These are phyloP conservation scores for Fusarium equiseti DNA, from an alignment of 2,329 filamentous ascomycete species.

Conservation along the genomic window DNA sequence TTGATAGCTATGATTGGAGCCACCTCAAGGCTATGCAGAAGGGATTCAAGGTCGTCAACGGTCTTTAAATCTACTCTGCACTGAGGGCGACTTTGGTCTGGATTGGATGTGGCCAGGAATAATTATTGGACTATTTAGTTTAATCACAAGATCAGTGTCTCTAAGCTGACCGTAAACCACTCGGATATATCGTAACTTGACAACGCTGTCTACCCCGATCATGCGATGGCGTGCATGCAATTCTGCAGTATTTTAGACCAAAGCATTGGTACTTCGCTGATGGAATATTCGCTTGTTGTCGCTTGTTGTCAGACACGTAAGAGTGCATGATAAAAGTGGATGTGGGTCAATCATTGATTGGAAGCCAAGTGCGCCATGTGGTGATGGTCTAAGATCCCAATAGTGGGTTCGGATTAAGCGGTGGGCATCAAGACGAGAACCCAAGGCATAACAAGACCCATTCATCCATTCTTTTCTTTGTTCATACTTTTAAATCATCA, in stretches of 20 bases:
- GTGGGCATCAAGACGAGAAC: constrained; percentile 10
- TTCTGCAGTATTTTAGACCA: neutral
- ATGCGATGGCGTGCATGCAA: neutral
- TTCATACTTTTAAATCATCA: neutral
- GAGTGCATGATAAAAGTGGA: constrained; percentile 18
- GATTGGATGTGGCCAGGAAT: neutral
- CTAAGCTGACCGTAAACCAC: neutral
- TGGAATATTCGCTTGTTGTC: neutral
- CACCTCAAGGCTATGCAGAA: constrained; percentile 59
- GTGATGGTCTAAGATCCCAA: neutral
- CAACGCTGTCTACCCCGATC: neutral
- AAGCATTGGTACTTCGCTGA: neutral
- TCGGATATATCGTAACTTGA: neutral
- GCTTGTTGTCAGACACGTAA: constrained; percentile 26
- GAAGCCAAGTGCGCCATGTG: constrained; percentile 13
- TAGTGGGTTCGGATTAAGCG: constrained; percentile 8
- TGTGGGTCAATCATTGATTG: constrained; percentile 20
- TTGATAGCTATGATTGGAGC: constrained; percentile 59
- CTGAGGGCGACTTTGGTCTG: neutral
- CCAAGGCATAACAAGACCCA: neutral
- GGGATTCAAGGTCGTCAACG: constrained; percentile 18
- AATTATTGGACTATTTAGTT: neutral
- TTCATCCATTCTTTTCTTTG: neutral
- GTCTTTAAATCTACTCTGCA: neutral
- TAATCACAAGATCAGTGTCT: neutral